These are phyloP conservation scores for Pythium plurisporium DNA, from an alignment of 352 stramenopile genomes.

Conservation along the genomic window DNA sequence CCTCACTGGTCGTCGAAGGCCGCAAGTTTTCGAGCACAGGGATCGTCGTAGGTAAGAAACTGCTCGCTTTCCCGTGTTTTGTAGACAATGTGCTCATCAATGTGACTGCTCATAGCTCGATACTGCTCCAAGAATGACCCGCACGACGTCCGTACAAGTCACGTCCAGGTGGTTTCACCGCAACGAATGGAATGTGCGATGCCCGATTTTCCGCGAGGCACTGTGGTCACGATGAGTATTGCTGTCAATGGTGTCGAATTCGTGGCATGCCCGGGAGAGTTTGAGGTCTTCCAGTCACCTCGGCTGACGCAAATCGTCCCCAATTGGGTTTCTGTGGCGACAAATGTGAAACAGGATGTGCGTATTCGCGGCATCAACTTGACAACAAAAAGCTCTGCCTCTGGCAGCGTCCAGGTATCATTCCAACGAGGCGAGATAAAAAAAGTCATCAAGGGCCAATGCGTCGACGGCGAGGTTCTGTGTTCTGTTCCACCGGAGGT, in stretches of 20 bases:
- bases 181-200: slow-evolving; percentile 51
- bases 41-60: slow-evolving; percentile 38
- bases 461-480: slow-evolving; percentile 23
- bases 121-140: slow-evolving; percentile 24
- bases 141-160: slow-evolving; percentile 30
- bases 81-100: neutral
- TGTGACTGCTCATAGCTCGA: slow-evolving; percentile 1
- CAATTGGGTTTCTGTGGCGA: slow-evolving; percentile 40
- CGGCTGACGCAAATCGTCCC: slow-evolving; percentile 47
- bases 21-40: slow-evolving; percentile 49
- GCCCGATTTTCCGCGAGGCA: slow-evolving; percentile 53
- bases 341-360: slow-evolving; percentile 16
- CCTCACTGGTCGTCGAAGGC: slow-evolving; percentile 46
- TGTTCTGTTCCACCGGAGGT: slow-evolving; percentile 14
- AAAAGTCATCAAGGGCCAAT: slow-evolving; percentile 14
- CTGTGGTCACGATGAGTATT: slow-evolving; percentile 41
- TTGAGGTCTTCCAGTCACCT: slow-evolving; percentile 58
- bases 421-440: slow-evolving; percentile 27
- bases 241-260: slow-evolving; percentile 72
- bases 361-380: slow-evolving; percentile 57
- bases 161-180: slow-evolving; percentile 35
- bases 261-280: slow-evolving; percentile 37
- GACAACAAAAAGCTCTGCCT: slow-evolving; percentile 20
- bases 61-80: neutral
- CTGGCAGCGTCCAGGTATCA: slow-evolving; percentile 32